Conservation (phyloP, 257 asterid genomes). For the Solanum megistacrolobum region DNA sequence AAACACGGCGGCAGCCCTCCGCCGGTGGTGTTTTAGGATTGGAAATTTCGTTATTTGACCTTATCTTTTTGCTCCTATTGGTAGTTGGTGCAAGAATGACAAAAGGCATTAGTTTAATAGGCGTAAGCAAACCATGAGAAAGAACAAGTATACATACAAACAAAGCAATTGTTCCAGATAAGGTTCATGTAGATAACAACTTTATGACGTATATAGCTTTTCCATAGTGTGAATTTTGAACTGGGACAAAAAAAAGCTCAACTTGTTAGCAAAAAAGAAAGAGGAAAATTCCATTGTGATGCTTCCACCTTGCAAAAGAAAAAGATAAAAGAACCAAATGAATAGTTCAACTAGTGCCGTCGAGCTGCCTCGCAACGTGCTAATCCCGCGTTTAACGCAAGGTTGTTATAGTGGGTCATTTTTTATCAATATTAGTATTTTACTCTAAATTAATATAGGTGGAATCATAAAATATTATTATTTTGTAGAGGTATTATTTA, state of each 20-base stretch:
- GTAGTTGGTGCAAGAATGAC: neutral
- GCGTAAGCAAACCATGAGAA: neutral
- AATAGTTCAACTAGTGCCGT: neutral
- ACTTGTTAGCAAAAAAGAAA: neutral
- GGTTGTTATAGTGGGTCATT: neutral
- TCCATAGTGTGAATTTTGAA: neutral
- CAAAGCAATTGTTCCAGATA: neutral
- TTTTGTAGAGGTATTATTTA: too few relatives aligned
- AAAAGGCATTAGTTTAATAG: neutral
- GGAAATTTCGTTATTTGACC: neutral
- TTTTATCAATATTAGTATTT: too few relatives aligned
- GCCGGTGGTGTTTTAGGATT: neutral
- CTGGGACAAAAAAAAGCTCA: neutral
- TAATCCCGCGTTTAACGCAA: conserved; percentile 11
- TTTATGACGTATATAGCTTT: neutral
- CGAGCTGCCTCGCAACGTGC: conserved; percentile 7
- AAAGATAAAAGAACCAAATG: neutral
- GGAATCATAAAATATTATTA: too few relatives aligned
- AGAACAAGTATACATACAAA: neutral
- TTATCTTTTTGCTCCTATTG: neutral
- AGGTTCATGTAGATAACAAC: neutral
- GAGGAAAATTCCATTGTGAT: neutral
- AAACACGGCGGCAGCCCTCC: neutral
- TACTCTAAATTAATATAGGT: too few relatives aligned
- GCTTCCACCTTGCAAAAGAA: neutral